Conservation (phyloP, 768 basidiomycete species). For the Exidia glandulosa region DNA sequence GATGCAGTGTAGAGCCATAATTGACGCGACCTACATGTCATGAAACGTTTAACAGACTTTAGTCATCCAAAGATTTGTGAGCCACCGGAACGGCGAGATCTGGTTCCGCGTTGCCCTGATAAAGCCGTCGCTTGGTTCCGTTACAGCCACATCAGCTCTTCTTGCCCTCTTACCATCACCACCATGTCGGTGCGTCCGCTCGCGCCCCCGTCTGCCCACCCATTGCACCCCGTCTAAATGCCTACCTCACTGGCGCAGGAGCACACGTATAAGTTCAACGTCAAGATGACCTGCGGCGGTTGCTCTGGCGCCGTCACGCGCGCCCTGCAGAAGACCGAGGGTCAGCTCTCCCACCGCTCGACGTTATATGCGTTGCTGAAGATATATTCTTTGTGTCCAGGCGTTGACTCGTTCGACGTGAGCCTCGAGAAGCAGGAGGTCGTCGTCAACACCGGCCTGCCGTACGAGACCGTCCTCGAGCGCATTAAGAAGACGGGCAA, state of each 20-base stretch:
- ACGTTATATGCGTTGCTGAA: not conserved
- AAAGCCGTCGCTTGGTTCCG: too few species aligned
- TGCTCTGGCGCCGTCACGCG: constrained; percentile 77
- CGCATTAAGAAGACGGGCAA: constrained; percentile 90
- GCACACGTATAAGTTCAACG: constrained; percentile 65
- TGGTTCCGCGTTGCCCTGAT: too few species aligned
- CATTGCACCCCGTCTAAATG: too few species aligned
- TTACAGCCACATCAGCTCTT: too few species aligned
- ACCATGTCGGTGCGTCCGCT: too few species aligned
- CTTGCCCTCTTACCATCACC: too few species aligned
- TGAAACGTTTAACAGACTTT: too few species aligned
- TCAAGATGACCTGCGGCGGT: constrained; percentile 86
- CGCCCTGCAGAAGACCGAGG: constrained; percentile 59
- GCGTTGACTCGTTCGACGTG: constrained; percentile 48
- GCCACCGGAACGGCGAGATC: too few species aligned
- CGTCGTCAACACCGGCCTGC: constrained; percentile 44
- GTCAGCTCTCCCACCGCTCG: constrained; percentile 15
- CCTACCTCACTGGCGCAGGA: constrained; percentile 13
- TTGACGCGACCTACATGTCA: too few species aligned
- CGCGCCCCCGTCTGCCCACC: too few species aligned
- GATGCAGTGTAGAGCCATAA: too few species aligned
- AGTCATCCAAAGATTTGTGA: too few species aligned
- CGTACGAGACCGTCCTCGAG: constrained; percentile 54
- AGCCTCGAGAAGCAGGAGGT: constrained; percentile 63
- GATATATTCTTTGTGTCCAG: constrained; percentile 21